Evolutionary conservation across 2,329 filamentous ascomycete genomes (phyloP).

Genomic region (Ascochyta pisi): DNA sequence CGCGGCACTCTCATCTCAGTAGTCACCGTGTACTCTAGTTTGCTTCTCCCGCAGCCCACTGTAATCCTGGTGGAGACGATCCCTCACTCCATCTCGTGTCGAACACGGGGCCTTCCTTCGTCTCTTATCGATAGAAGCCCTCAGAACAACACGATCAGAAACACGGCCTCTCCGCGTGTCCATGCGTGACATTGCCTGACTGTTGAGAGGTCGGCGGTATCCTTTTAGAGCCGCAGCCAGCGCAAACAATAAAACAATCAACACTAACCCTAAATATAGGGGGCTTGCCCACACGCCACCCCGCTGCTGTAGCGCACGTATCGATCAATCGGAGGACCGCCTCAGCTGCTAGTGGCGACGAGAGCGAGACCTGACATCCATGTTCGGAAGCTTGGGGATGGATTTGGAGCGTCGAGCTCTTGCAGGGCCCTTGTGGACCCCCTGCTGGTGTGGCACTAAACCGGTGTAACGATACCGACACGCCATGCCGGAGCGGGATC

Average conservation of each 20-base stretch:
- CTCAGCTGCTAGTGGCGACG: conserved; percentile 27
- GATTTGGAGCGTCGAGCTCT: conserved; percentile 13
- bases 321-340: conserved; percentile 26
- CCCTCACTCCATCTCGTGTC: background rate
- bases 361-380: conserved; percentile 23
- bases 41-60: conserved; percentile 7
- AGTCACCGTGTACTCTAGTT: background rate
- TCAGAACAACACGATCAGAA: background rate
- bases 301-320: conserved; percentile 20
- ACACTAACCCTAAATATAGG: conserved; percentile 27
- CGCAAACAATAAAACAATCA: conserved; percentile 14
- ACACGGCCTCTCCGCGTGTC: conserved; percentile 4
- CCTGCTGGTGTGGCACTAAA: conserved; percentile 14
- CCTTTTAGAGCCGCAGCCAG: conserved; percentile 9
- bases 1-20: background rate
- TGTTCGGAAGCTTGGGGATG: conserved; percentile 20
- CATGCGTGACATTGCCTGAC: conserved; percentile 7
- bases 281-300: conserved; percentile 24
- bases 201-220: conserved; percentile 3
- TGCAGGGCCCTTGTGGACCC: conserved; percentile 2
- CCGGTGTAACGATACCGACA: conserved; percentile 18
- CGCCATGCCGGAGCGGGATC: conserved; percentile 22
- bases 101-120: background rate
- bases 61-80: conserved; percentile 8
- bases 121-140: conserved; percentile 8